Evolutionary conservation across 2,329 filamentous ascomycete species (phyloP), one percentile per base, ranked within the genome.

Genomic region (Aspergillus caelatus): DNA sequence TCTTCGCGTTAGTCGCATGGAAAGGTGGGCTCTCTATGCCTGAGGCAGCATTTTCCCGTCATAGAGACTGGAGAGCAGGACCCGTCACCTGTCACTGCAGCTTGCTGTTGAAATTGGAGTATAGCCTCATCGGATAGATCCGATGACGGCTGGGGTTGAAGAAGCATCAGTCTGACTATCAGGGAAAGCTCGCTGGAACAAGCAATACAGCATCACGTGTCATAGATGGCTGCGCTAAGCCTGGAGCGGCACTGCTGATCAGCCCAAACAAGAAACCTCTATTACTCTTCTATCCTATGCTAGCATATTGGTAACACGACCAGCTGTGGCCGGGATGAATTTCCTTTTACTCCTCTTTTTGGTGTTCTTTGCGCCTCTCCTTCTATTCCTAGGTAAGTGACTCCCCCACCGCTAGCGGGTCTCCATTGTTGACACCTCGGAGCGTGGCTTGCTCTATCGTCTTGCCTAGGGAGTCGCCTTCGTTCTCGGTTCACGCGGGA

Each of bases 371-470:
- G 68, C 69, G n/a, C 78, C 78, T 7, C 60, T 79, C 34, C 43
- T 78, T 26, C 67, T 78, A n/a, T 71, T 79, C 54, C 50, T 75
- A 62, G 76, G 77, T 79, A 60, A 66, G 75, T 57, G 48, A 65
- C 46, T 48, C 34, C 61, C n/a, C 46, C 23, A 19, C 28, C 26
- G 14, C 59, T 8, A 12, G n/a, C 8, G 62, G 21, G 32, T 54
- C 28, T 56, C 48, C n/a, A 28, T 52, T 48, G 57, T 71, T 75
- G 63, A 78, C 68, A 70, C 52, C 45, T 12, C 48, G 61, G 64
- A 78, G 84, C 75, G 45, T 85, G 83, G 69, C 81, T 87, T 50
- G 83, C 81, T 45, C 74, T 86, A 43, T 86, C 85, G 3, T 85
- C 84, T 10, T 87, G 84, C 66, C 75, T 87, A 48, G 85, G 85